Conservation (phyloP, 2,329 filamentous ascomycete genomes). For the Capronia americana region DNA sequence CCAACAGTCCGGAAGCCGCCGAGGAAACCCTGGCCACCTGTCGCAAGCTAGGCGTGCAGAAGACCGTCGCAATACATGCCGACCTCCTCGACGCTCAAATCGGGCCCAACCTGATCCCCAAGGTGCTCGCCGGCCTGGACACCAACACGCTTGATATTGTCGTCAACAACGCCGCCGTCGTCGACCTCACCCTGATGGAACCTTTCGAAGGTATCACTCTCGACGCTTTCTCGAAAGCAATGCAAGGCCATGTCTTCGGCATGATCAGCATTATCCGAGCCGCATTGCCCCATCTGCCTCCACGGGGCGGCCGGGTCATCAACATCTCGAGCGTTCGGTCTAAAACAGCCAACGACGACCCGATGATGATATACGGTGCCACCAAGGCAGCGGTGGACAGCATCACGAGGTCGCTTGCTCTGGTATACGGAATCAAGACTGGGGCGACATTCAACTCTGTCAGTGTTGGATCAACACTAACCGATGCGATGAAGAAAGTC, state of each 20-base stretch:
- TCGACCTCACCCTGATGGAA: slow-evolving; percentile 5
- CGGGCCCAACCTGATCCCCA: slow-evolving; percentile 17
- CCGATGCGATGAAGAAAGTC: slow-evolving; percentile 46
- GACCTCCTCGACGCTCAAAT: slow-evolving; percentile 20
- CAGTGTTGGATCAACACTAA: slow-evolving; percentile 29
- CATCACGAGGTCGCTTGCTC: slow-evolving; percentile 32
- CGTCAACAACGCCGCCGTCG: slow-evolving; percentile 24
- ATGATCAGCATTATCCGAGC: slow-evolving; percentile 16
- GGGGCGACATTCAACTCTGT: slow-evolving; percentile 21
- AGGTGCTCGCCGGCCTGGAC: slow-evolving; percentile 21
- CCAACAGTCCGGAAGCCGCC: slow-evolving; percentile 16
- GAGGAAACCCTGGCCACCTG: slow-evolving; percentile 6
- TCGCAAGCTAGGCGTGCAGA: slow-evolving; percentile 9
- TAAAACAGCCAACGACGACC: slow-evolving; percentile 13
- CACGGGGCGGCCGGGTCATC: slow-evolving; percentile 27
- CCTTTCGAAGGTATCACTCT: slow-evolving; percentile 16
- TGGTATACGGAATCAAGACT: slow-evolving; percentile 1
- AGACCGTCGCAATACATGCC: slow-evolving; percentile 20
- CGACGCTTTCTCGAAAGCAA: slow-evolving; percentile 6
- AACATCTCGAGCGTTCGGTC: slow-evolving; percentile 26
- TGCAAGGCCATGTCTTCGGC: slow-evolving; percentile 21
- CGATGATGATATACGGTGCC: slow-evolving; percentile 35
- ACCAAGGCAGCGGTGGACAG: slow-evolving; percentile 45
- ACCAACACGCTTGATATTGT: slow-evolving; percentile 25
- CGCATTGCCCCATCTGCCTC: slow-evolving; percentile 21